These are phyloP conservation scores for Glarea lozoyensis DNA, from an alignment of 495 filamentous ascomycete species.

Conservation along the genomic window DNA sequence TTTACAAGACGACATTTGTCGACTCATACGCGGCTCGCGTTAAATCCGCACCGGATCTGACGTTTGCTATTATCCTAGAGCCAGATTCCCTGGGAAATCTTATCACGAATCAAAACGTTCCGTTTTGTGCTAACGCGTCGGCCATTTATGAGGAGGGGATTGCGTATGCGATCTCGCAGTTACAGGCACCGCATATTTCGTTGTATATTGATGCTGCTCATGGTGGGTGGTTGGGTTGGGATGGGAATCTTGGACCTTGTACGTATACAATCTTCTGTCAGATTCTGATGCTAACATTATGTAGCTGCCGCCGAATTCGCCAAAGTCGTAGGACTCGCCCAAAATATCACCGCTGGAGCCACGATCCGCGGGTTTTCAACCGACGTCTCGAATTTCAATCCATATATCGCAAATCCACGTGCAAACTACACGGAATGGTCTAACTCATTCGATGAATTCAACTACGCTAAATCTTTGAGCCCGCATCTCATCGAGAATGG, in stretches of 20 bases:
- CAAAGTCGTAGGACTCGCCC: conserved; percentile 13
- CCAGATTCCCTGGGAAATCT: conserved; percentile 74
- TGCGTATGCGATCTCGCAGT: conserved; percentile 58
- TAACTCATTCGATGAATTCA: conserved; percentile 59
- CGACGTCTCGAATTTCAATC: conserved; percentile 72
- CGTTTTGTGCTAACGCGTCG: conserved; percentile 55
- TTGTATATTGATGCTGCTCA: conserved; percentile 78
- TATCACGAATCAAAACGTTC: conserved; percentile 59
- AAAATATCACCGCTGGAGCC: conserved; percentile 42
- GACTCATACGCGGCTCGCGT: conserved; percentile 3
- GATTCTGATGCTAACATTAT: background rate
- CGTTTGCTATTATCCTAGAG: conserved; percentile 25
- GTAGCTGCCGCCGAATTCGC: conserved; percentile 7
- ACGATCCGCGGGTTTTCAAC: conserved; percentile 63
- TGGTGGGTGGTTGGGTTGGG: conserved; percentile 76
- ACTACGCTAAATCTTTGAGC: conserved; percentile 55
- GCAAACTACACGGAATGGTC: conserved; percentile 45
- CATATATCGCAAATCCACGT: conserved; percentile 39
- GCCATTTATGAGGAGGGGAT: conserved; percentile 57
- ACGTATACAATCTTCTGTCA: conserved; percentile 45
- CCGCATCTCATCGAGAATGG: conserved; percentile 50
- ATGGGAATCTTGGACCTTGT: conserved; percentile 59
- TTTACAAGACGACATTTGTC: conserved; percentile 32
- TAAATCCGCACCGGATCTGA: conserved; percentile 31
- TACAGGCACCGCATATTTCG: conserved; percentile 65